A percentile compares a stretch with the other conserved stretches of the same genome.
phyloP scores from a whole-genome alignment of 257 asterid genomes.

The Solanum infundibuliforme region DNA sequence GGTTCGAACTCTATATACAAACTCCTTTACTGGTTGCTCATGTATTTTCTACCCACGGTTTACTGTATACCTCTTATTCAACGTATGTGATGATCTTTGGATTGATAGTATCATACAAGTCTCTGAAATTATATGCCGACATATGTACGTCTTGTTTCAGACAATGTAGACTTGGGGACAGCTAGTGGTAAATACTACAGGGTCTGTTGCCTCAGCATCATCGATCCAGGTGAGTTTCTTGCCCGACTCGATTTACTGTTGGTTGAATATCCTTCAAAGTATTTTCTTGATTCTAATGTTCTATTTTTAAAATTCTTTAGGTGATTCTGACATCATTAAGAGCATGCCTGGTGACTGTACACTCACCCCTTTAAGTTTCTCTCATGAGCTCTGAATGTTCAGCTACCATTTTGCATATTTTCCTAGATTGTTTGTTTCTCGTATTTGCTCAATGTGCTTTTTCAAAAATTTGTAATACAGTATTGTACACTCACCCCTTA shows the following conservation, averaged over 20 bases:
- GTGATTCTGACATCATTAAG: conserved; percentile 71
- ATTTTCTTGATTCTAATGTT: not conserved
- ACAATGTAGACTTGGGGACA: conserved; percentile 67
- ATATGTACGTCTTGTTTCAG: conserved; percentile 9
- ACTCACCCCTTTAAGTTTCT: too few species aligned
- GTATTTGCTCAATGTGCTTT: too few species aligned
- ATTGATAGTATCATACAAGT: not conserved
- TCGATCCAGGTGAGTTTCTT: conserved; percentile 41
- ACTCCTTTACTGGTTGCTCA: not conserved
- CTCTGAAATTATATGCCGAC: not conserved
- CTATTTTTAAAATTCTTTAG: conserved; percentile 10
- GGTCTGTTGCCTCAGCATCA: conserved; percentile 67
- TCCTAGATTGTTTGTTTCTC: too few species aligned
- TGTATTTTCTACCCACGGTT: not conserved
- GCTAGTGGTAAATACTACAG: conserved; percentile 68
- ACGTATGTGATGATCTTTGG: not conserved
- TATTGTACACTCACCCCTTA: not conserved
- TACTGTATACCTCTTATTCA: not conserved
- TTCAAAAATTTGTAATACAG: too few species aligned
- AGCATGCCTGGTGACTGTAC: conserved; percentile 31
- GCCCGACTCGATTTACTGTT: not conserved
- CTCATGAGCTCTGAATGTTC: too few species aligned
- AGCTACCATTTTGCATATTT: too few species aligned
- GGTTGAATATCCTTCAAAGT: not conserved
- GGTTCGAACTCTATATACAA: not conserved